These are phyloP conservation scores for Melianthus villosus DNA, from an alignment of 441 rosid genomes.

Conservation along the genomic window DNA sequence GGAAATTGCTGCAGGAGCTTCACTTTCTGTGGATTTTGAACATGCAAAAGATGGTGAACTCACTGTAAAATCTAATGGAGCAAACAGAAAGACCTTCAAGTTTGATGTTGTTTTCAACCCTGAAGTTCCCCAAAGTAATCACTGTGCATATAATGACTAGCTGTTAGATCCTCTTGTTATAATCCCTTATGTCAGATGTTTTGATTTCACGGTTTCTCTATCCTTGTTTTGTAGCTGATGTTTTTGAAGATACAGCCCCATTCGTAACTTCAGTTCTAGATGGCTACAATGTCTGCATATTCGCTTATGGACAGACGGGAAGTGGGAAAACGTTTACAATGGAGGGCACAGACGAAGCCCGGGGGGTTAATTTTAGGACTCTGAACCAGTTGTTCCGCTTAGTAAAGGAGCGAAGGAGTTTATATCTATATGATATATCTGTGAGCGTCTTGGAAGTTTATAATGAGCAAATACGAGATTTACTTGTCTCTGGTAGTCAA, in stretches of 20 bases:
- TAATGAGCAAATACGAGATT: conserved; percentile 84
- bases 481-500: conserved; percentile 45
- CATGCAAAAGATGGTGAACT: conserved; percentile 75
- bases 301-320: conserved; percentile 94
- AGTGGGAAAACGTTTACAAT: conserved; percentile 89
- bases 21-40: conserved; percentile 52
- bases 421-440: conserved; percentile 48
- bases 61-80: conserved; percentile 54
- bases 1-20: conserved; percentile 43
- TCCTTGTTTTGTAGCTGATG: conserved; percentile 38
- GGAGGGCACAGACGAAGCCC: conserved; percentile 76
- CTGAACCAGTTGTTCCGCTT: conserved; percentile 56
- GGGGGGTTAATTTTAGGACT: conserved; percentile 85
- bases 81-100: conserved; percentile 55
- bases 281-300: conserved; percentile 89
- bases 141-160: background rate
- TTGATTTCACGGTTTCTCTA: background rate
- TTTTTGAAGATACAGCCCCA: conserved; percentile 72
- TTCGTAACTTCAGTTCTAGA: conserved; percentile 80
- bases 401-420: conserved; percentile 42
- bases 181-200: background rate
- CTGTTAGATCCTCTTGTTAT: background rate
- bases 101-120: conserved; percentile 85
- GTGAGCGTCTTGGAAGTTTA: conserved; percentile 93
- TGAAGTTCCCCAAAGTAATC: conserved; percentile 64